Conservation (phyloP, 805 yeast species). For the Clavispora vitiphila region DNA sequence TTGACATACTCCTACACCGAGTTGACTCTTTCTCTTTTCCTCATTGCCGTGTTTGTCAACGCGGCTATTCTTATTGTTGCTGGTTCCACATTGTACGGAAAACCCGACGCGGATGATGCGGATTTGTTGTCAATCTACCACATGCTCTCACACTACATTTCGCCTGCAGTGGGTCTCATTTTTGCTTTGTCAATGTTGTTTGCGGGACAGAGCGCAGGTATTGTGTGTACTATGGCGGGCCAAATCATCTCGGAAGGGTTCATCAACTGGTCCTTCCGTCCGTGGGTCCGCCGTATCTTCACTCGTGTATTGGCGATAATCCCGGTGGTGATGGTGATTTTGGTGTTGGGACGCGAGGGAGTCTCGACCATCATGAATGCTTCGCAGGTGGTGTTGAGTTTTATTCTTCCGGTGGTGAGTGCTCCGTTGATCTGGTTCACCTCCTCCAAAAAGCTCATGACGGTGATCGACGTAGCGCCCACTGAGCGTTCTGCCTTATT, state of each 20-base stretch:
- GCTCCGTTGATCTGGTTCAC: slow-evolving; percentile 45
- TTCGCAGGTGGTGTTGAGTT: slow-evolving; percentile 41
- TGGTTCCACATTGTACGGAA: slow-evolving; percentile 35
- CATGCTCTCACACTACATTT: slow-evolving; percentile 39
- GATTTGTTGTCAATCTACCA: slow-evolving; percentile 41
- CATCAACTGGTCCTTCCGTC: slow-evolving; percentile 39
- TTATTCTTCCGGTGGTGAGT: slow-evolving; percentile 39
- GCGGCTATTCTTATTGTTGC: slow-evolving; percentile 43
- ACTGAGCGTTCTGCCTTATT: slow-evolving; percentile 13
- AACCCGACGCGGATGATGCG: slow-evolving; percentile 43
- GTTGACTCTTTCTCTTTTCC: slow-evolving; percentile 34
- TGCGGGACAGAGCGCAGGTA: slow-evolving; percentile 45
- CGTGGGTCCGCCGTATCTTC: slow-evolving; percentile 40
- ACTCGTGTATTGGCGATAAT: slow-evolving; percentile 39
- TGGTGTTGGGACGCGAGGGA: slow-evolving; percentile 38
- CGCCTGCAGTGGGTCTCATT: slow-evolving; percentile 41
- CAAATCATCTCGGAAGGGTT: slow-evolving; percentile 44
- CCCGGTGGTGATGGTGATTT: slow-evolving; percentile 36
- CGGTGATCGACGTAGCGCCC: slow-evolving; percentile 25
- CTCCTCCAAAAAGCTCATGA: slow-evolving; percentile 34
- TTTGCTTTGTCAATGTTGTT: slow-evolving; percentile 44
- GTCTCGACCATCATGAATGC: slow-evolving; percentile 42
- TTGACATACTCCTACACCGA: slow-evolving; percentile 37
- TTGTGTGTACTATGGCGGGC: slow-evolving; percentile 47
- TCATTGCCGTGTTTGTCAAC: slow-evolving; percentile 42